phyloP scores from a whole-genome alignment of 805 yeast species.

The Saccharomycopsis babjevae region DNA sequence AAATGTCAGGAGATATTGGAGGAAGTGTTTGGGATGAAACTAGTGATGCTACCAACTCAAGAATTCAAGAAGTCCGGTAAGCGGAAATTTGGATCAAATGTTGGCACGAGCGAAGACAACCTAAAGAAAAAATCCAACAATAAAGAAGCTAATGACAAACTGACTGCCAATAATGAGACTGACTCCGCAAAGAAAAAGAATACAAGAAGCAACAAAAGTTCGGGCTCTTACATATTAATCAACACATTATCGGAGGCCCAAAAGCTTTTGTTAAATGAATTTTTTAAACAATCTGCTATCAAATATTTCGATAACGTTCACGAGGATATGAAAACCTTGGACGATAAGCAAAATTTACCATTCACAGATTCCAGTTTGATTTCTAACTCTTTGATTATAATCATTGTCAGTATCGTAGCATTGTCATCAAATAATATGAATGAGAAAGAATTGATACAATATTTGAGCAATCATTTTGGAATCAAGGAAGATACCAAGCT shows the following conservation, averaged over 20 bases:
- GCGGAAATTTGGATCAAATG: neutral
- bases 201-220: neutral
- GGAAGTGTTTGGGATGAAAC: conserved; percentile 8
- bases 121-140: neutral
- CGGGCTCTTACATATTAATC: conserved; percentile 5
- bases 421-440: conserved; percentile 25
- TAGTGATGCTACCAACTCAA: neutral
- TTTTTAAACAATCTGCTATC: conserved; percentile 9
- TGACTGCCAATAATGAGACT: neutral
- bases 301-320: conserved; percentile 8
- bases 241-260: neutral
- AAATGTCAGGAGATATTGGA: conserved; percentile 9
- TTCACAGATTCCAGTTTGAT: conserved; percentile 18
- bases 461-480: conserved; percentile 30
- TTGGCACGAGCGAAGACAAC: neutral
- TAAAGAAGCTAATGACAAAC: neutral
- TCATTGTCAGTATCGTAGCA: conserved; percentile 21
- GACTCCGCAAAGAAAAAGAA: neutral
- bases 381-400: conserved; percentile 20
- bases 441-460: conserved; percentile 33
- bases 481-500: conserved; percentile 4
- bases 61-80: neutral
- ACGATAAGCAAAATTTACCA: conserved; percentile 10
- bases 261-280: conserved; percentile 3
- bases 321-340: neutral